Base-by-base conservation (phyloP, 495 filamentous ascomycete species). In the Talaromyces stipitatus region DNA sequence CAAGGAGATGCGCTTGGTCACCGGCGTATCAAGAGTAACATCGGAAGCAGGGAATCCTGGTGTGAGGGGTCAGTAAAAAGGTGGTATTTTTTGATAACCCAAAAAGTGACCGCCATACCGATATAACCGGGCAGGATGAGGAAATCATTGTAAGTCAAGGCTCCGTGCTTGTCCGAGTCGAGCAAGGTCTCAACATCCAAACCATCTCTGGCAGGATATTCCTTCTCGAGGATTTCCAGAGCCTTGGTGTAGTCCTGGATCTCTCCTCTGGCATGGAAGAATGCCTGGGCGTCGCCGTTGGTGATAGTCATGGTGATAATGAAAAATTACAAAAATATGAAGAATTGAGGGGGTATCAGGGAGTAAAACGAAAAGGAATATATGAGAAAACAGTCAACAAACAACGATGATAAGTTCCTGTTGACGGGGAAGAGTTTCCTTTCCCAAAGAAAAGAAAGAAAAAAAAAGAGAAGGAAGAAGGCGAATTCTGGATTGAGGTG, bases 1-100 rank as follows among this genome's bases (percentile, higher is more conserved):
- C 63, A 99, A 77, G 12, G 85, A 83, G 71, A 97, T 92, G 62
- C 90, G 85, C 82, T 91, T 95, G 60, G 94, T 97, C 60, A 99
- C 82, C 36, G 88, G 90, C 16, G 92, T 89, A 54, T 97, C 94
- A 46, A 97, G 86, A 51, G 74, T 75, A 55, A 97, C 95, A 62
- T 89, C 88, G 43, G 89, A 91, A 57, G 95, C 92, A 56, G 94
- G 84, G 73, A 99, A 99, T 67, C 83, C 85, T 85, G 58, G n/a
- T 12, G 33, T n/a, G 56, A 30, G 26, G 51, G 50, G 24, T 27
- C 18, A 29, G 36, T n/a, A 26, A 30, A n/a, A 47, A 5, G 11
- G 10, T 55, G 6, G 3, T 3, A 51, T 59, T 55, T 46, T 61
- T 61, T 50, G 87, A 66, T 84, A 81, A 67, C 84, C 84, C 75